Evolutionary conservation across 192 early-diverging fungal genomes (phyloP).

Genomic region (Umbelopsis isabellina): DNA sequence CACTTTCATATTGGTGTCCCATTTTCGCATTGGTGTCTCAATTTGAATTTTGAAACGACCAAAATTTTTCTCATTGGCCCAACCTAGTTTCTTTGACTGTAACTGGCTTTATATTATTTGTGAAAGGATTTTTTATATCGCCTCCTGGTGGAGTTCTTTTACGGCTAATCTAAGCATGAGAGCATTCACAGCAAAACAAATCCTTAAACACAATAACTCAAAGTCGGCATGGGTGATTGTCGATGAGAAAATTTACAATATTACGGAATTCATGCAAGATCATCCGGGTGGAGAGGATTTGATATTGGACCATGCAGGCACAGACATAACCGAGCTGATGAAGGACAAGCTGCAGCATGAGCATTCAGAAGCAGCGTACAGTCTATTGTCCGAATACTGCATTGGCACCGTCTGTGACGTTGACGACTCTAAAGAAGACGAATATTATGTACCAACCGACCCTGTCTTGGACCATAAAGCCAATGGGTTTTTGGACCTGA

Average conservation of each 20-base stretch:
- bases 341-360: slow-evolving; percentile 68
- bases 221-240: slow-evolving; percentile 78
- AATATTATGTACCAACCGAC: slow-evolving; percentile 2
- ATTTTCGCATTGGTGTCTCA: no score
- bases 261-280: slow-evolving; percentile 80
- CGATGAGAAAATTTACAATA: slow-evolving; percentile 78
- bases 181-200: slow-evolving; percentile 2
- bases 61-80: no score
- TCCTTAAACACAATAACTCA: slow-evolving; percentile 68
- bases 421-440: background rate
- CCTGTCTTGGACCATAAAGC: background rate
- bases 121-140: background rate
- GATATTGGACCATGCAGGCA: slow-evolving; percentile 80
- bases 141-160: background rate
- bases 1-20: no score
- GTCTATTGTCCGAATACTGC: slow-evolving; percentile 75
- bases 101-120: background rate
- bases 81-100: no score
- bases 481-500: slow-evolving; percentile 76
- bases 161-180: background rate
- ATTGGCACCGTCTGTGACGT: slow-evolving; percentile 59
- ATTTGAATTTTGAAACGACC: no score
- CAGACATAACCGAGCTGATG: slow-evolving; percentile 76
- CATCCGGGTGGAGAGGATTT: slow-evolving; percentile 92
- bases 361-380: slow-evolving; percentile 82